Evolutionary conservation across 345 rosid genomes (phyloP), one percentile per base, ranked within the genome.

Genomic region (Trapa incisa): DNA sequence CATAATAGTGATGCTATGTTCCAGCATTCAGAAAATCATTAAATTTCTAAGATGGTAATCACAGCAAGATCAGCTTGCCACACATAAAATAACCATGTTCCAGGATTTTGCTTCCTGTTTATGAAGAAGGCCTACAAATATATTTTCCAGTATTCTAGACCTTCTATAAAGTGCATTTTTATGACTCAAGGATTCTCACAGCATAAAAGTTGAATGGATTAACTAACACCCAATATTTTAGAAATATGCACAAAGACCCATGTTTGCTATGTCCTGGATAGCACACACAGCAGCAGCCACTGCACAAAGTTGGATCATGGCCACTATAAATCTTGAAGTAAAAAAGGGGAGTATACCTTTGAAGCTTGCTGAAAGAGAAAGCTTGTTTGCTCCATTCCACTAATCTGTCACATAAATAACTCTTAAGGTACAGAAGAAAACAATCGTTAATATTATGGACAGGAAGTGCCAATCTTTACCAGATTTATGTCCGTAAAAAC

Each of bases 381-480:
- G 80, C 97, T 93, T 36, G 93, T 90, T 80, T 93, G 98, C 80
- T 93, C 97, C 98, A 93, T 90, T 73, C 97, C 98, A 80, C 98
- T 93, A 73, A 93, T 93, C 97, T 93, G 83, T 68, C 29, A 71
- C 57, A 75, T 68, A 74, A 47, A 66, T 57, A 17, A 73, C 56
- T 52, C 64, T 69, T 38, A 56, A 72, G 68, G 37, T 33, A 69
- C 42, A 71, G 65, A 35, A 13, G 13, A 60, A 17, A 37, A 48
- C 8, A 29, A 72, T 29, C 72, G 41, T 38, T 32, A 69, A 56
- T 36, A 66, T 32, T 52, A 52, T 48, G 54, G 63, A 45, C 54
- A 71, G 56, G 66, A 52, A 14, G 39, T 61, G 66, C 61, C 47
- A 68, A 33, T 50, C 64, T 47, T 68, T 74, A 87, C 98, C 92